Evolutionary conservation across 495 filamentous ascomycete species (phyloP).

Genomic region (Annulohypoxylon bovei): DNA sequence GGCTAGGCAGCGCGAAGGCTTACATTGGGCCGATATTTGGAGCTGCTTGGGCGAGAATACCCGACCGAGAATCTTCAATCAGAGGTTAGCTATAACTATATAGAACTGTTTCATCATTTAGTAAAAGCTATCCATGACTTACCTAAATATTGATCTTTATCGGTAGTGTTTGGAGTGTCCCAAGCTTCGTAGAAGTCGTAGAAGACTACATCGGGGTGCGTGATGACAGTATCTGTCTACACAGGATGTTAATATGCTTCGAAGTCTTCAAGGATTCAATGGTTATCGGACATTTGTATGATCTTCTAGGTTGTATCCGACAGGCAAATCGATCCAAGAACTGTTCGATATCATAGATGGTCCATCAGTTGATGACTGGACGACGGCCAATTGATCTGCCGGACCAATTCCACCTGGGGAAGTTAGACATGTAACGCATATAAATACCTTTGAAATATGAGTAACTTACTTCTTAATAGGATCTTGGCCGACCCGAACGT

Average conservation of each 20-base stretch:
- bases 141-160: slow-evolving; percentile 51
- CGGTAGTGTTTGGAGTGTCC: slow-evolving; percentile 51
- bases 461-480: slow-evolving; percentile 39
- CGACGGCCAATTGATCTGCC: slow-evolving; percentile 64
- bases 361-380: slow-evolving; percentile 61
- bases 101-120: background rate
- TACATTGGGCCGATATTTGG: slow-evolving; percentile 72
- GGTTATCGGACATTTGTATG: slow-evolving; percentile 63
- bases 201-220: slow-evolving; percentile 66
- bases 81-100: slow-evolving; percentile 36
- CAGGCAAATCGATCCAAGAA: slow-evolving; percentile 75
- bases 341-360: slow-evolving; percentile 58
- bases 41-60: slow-evolving; percentile 74
- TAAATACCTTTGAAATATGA: background rate
- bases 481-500: slow-evolving; percentile 70
- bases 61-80: slow-evolving; percentile 58
- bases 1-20: slow-evolving; percentile 20
- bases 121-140: slow-evolving; percentile 8
- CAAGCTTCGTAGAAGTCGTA: slow-evolving; percentile 74
- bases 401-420: slow-evolving; percentile 68
- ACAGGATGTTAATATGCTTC: background rate
- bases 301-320: slow-evolving; percentile 76
- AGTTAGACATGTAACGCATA: background rate
- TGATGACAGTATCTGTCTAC: slow-evolving; percentile 68
- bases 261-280: background rate